Percentiles rank a stretch among this genome's conserved stretches.
Conservation (phyloP, 163 green algal species). For the Coccomyxa subellipsoidea region DNA sequence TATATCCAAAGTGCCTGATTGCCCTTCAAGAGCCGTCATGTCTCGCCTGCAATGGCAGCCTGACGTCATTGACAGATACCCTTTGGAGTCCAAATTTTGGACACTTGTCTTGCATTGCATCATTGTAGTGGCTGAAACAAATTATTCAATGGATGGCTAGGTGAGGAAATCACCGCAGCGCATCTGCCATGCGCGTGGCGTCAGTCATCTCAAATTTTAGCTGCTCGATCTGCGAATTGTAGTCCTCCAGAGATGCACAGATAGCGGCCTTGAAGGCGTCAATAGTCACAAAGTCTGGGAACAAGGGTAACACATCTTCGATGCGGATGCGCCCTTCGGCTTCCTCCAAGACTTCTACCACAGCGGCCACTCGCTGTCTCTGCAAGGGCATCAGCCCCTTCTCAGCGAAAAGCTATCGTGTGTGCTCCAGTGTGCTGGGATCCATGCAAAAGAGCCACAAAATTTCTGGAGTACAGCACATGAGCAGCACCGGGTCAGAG, state of each 20-base stretch:
- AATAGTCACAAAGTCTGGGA: constrained; percentile 94
- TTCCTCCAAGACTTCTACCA: constrained; percentile 68
- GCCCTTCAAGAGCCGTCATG: constrained; percentile 35
- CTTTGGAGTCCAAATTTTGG: background rate
- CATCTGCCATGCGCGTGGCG: constrained; percentile 70
- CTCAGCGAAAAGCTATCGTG: too few species aligned
- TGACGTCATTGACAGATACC: background rate
- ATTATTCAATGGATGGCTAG: background rate
- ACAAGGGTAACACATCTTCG: constrained; percentile 95
- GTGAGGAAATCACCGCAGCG: constrained; percentile 30
- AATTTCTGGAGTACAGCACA: background rate
- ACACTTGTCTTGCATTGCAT: background rate
- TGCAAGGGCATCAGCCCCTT: too few species aligned
- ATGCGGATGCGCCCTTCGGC: constrained; percentile 77
- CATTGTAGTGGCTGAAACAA: background rate
- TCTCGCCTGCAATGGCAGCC: constrained; percentile 23
- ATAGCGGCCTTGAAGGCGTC: constrained; percentile 92
- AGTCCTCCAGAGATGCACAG: constrained; percentile 65
- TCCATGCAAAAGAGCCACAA: background rate
- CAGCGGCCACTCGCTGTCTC: constrained; percentile 58
- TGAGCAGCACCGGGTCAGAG: background rate
- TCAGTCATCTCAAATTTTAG: constrained; percentile 82
- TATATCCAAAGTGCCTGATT: constrained; percentile 42
- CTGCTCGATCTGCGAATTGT: constrained; percentile 77
- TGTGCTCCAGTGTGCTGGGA: too few species aligned